Base-by-base conservation (phyloP, 441 rosid genomes). In the Populus hybrid region DNA sequence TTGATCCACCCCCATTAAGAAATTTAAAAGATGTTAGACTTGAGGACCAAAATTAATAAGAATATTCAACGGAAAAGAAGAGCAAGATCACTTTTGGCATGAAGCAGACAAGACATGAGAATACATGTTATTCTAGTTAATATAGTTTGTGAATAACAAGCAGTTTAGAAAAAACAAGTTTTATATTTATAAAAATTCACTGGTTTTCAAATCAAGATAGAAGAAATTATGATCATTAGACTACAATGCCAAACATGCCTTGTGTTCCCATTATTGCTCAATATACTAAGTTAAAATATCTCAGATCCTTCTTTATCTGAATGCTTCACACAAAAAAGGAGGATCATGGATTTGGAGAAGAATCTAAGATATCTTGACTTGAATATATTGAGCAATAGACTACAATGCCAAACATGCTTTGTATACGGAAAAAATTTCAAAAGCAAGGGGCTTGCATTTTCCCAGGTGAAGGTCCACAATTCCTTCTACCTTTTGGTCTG, bases 1-100 rank as follows among this genome's bases (percentile, higher is more conserved):
- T 79, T 76, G 81, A 87, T 78, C 80, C 35, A 76, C 88, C 87
- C 85, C 83, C 77, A 57, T 69, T 18, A 82, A 80, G 68, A 84
- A 84, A 78, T 71, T 80, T 83, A 71, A 80, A 40, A 69, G 64
- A 72, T 80, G 85, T 89, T 71, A 91, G 91, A 84, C 79, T 67
- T 67, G 66, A 71, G 59, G 72, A 79, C 68, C 12, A 78, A 61
- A 72, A 28, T 28, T 63, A 35, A 75, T 78, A 70, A 79, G n/a
- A 35, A 76, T 67, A 77, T 76, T 77, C 75, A 79, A 59, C 74
- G 42, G n/a, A 57, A 18, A 7, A 32, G 67, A 78, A 77, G 34
- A 65, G 38, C 30, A 67, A 8, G 38, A 19, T 38, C 16, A 73
- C 59, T 77, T 32, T 63, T 57, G 53, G 34, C 72, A 67, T 66